Conservation (phyloP, 169 alveolate genomes). For the Plasmodium chabaudi region DNA sequence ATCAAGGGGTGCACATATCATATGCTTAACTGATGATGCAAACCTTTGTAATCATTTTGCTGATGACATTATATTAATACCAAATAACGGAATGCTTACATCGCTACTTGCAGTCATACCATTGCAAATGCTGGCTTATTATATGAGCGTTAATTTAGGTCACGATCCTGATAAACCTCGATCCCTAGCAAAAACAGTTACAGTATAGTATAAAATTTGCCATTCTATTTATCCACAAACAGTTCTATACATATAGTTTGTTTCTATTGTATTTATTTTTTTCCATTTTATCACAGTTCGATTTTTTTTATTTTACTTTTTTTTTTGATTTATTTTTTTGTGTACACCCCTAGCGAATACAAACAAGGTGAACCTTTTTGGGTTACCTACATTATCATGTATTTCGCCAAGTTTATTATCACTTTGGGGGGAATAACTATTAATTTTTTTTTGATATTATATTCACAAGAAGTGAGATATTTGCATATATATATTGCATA, state of each 20-base stretch:
- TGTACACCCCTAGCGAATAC: too few species aligned
- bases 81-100: conserved; percentile 88
- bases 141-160: conserved; percentile 82
- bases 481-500: too few species aligned
- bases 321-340: too few species aligned
- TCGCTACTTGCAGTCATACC: conserved; percentile 90
- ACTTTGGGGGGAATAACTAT: too few species aligned
- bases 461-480: too few species aligned
- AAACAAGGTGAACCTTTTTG: too few species aligned
- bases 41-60: conserved; percentile 86
- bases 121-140: conserved; percentile 89
- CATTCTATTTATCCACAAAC: background rate
- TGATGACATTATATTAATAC: conserved; percentile 87
- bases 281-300: background rate
- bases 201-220: conserved; percentile 55
- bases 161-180: conserved; percentile 91
- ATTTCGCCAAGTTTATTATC: too few species aligned
- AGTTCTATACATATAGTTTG: background rate
- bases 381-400: too few species aligned
- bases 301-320: too few species aligned
- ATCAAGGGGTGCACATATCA: conserved; percentile 94
- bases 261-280: background rate
- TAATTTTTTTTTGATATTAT: too few species aligned
- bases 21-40: conserved; percentile 92
- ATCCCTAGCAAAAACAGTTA: conserved; percentile 90